These are phyloP conservation scores for Thelonectria discophora DNA, from an alignment of 2,329 filamentous ascomycete species.

Conservation along the genomic window DNA sequence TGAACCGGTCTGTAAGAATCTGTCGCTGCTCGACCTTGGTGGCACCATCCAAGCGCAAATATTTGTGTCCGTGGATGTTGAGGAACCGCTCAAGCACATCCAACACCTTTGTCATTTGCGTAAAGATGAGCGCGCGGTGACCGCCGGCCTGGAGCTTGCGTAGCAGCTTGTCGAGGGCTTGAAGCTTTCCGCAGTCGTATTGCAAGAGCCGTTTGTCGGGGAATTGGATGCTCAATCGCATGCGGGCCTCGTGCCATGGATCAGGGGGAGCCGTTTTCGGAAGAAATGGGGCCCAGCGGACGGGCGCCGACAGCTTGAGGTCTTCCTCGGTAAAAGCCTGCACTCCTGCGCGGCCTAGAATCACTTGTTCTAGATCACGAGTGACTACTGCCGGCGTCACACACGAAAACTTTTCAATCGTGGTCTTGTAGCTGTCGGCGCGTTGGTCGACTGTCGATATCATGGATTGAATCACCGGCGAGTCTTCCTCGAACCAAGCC, in stretches of 20 bases:
- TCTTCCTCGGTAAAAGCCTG: constrained; percentile 65
- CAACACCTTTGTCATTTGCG: constrained; percentile 98
- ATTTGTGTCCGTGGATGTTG: constrained; percentile 97
- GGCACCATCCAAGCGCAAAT: constrained; percentile 93
- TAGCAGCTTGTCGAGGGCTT: constrained; percentile 85
- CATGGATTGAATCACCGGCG: constrained; percentile 69
- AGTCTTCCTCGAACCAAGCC: constrained; percentile 79
- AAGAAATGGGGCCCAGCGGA: constrained; percentile 64
- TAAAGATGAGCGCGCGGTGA: constrained; percentile 96
- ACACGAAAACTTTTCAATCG: constrained; percentile 88
- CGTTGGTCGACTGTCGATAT: constrained; percentile 80
- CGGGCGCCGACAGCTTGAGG: constrained; percentile 65
- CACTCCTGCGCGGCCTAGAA: constrained; percentile 69
- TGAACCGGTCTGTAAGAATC: constrained; percentile 95
- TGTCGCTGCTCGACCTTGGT: constrained; percentile 97
- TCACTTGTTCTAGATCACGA: constrained; percentile 74
- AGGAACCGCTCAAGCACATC: constrained; percentile 98
- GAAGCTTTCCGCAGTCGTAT: constrained; percentile 97
- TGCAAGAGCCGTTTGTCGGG: constrained; percentile 96
- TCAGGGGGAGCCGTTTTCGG: constrained; percentile 69
- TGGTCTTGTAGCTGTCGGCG: constrained; percentile 75
- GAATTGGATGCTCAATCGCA: constrained; percentile 94
- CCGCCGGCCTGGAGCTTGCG: constrained; percentile 88
- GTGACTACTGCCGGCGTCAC: constrained; percentile 90
- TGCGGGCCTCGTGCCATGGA: constrained; percentile 92